A percentile compares a stretch with the other conserved stretches of the same genome.
These are phyloP conservation scores for Pseudonectria foliicola DNA, from an alignment of 2,329 filamentous ascomycete genomes.

Conservation along the genomic window DNA sequence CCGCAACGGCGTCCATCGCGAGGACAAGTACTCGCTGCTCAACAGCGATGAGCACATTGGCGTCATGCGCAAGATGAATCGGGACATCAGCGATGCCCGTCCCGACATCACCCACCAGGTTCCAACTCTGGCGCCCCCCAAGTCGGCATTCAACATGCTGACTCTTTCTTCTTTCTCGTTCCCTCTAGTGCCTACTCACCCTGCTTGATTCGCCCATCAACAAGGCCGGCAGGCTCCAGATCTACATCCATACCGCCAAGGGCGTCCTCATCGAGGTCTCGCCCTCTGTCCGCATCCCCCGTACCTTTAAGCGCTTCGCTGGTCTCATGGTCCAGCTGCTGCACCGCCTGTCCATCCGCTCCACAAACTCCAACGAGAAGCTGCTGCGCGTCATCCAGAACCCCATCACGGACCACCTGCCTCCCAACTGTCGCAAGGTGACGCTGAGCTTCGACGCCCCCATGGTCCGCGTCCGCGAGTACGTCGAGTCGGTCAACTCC, in stretches of 20 bases:
- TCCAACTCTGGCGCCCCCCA: slow-evolving; percentile 23
- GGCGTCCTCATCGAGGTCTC: slow-evolving; percentile 96
- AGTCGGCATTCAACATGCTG: slow-evolving; percentile 41
- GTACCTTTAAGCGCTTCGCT: slow-evolving; percentile 98
- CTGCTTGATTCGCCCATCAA: slow-evolving; percentile 97
- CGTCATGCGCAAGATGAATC: slow-evolving; percentile 98
- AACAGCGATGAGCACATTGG: slow-evolving; percentile 99
- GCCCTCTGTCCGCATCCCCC: slow-evolving; percentile 93
- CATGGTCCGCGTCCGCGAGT: slow-evolving; percentile 81
- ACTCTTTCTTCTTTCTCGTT: slow-evolving; percentile 18
- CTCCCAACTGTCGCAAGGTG: slow-evolving; percentile 94
- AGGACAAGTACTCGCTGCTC: slow-evolving; percentile 94
- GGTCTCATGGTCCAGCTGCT: slow-evolving; percentile 98
- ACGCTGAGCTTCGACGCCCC: slow-evolving; percentile 91
- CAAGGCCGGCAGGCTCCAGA: slow-evolving; percentile 94
- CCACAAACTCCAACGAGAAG: slow-evolving; percentile 95
- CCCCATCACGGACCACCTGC: slow-evolving; percentile 93
- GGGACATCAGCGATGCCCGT: slow-evolving; percentile 94
- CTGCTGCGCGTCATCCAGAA: slow-evolving; percentile 96
- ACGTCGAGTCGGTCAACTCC: slow-evolving; percentile 68
- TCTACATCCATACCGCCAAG: slow-evolving; percentile 97
- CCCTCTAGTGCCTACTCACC: slow-evolving; percentile 79
- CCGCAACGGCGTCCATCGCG: slow-evolving; percentile 59
- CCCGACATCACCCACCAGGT: slow-evolving; percentile 99
- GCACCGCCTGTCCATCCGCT: slow-evolving; percentile 90